Evolutionary conservation across 2,329 filamentous ascomycete species (phyloP).

Genomic region (Nemania bipapillata): DNA sequence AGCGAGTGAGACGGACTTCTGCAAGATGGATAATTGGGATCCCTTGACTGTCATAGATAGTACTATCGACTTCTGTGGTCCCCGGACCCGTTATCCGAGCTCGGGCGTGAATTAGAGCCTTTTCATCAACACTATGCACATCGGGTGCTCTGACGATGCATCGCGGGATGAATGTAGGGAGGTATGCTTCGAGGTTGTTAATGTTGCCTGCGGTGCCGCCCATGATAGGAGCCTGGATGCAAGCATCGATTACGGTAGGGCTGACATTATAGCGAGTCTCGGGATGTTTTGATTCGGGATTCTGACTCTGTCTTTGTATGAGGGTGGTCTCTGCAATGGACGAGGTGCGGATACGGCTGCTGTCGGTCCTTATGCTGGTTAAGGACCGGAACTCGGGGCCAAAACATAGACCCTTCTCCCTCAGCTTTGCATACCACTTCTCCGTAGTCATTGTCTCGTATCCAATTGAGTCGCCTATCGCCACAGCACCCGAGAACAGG

Average conservation of each 20-base stretch:
- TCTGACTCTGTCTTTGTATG: neutral
- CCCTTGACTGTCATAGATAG: neutral
- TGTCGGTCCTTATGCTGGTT: neutral
- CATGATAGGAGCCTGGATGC: neutral
- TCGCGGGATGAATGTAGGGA: neutral
- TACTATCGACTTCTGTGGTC: neutral
- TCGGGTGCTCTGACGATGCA: neutral
- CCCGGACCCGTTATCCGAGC: neutral
- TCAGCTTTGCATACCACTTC: neutral
- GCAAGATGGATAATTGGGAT: neutral
- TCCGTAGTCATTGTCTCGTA: neutral
- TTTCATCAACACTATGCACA: neutral
- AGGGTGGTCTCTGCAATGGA: neutral
- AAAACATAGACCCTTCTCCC: neutral
- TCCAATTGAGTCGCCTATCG: neutral
- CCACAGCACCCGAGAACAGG: too few relatives aligned
- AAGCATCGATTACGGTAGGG: neutral
- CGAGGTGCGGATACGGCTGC: neutral
- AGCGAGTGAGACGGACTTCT: neutral
- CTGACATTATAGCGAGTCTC: neutral
- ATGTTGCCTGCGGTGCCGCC: neutral
- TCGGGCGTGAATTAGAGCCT: neutral
- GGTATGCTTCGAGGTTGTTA: neutral
- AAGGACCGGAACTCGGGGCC: neutral
- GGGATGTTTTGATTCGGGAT: neutral